Evolutionary conservation across 2,329 filamentous ascomycete species (phyloP).

Genomic region (Cordyceps farinosa): DNA sequence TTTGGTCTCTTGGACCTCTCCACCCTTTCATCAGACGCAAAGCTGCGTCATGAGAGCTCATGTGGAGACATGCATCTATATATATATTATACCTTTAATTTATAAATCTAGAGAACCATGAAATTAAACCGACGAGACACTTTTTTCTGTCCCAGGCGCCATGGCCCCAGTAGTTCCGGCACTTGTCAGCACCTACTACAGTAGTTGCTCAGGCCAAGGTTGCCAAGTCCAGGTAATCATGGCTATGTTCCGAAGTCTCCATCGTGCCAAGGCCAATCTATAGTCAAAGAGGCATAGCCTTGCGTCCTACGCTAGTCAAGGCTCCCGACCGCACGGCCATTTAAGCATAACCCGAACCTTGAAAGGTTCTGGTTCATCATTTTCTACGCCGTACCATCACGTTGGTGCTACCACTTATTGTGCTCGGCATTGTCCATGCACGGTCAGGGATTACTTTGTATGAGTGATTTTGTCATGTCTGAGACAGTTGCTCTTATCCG

Average conservation of each 20-base stretch:
- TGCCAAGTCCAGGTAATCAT: neutral
- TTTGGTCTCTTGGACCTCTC: neutral
- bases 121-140: neutral
- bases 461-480: neutral
- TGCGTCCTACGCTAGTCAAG: neutral
- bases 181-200: neutral
- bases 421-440: neutral
- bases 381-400: neutral
- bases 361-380: neutral
- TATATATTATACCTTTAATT: slow-evolving; percentile 3
- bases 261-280: slow-evolving; percentile 8
- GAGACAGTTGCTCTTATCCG: neutral
- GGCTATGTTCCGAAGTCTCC: neutral
- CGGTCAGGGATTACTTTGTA: neutral
- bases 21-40: neutral
- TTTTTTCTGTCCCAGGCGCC: neutral
- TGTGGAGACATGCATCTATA: slow-evolving; percentile 10
- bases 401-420: neutral
- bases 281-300: neutral
- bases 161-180: neutral
- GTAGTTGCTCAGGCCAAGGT: neutral
- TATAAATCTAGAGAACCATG: neutral
- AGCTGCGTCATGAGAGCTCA: neutral
- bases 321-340: neutral
- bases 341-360: neutral